Evolutionary conservation across 345 rosid genomes (phyloP), one percentile per base, ranked within the genome.

Genomic region (Hirschfeldia incana): DNA sequence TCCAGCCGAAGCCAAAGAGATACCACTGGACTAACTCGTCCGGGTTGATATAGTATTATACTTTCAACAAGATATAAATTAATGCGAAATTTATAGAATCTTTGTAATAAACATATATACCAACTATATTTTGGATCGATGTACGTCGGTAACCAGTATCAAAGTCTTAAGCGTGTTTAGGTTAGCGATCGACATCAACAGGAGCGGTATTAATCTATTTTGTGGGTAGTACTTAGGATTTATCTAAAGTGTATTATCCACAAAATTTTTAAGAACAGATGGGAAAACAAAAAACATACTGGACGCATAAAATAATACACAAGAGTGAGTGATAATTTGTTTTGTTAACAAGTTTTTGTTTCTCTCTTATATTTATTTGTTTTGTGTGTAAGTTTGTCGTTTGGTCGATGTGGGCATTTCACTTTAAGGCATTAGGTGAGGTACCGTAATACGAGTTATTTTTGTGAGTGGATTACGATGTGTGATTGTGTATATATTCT

Each of bases 121-220:
- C 76, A 77, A 66, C 77, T 9, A 60, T 27, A 46, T 67, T 26
- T 61, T 79, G 74, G 74, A 67, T 67, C 39, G 15, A 59, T 28
- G 65, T 12, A 13, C 9, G 74, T 67, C 64, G 82, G 78, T 73
- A 46, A 79, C 68, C 51, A 67, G 16, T 37, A 67, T 73, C 10
- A 27, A 78, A 78, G 2, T 57, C 8, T 32, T 13, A 65, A 42
- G 44, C 16, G 70, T 73, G 75, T 61, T 69, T 76, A 67, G 79
- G 79, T 76, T 58, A 58, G 33, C 42, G 4, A 59, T 76, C 79
- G 39, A 59, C 60, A 67, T 76, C 79, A 11, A 6, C 5, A 61
- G 34, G 34, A 69, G 37, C 46, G 30, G 27, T 21, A 33, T 60
- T 44, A 68, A 49, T 69, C 78, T 33, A 4, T 7, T n/a, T 65